Base-by-base conservation (phyloP, 176 grass and related monocot species). In the Poa annua region DNA sequence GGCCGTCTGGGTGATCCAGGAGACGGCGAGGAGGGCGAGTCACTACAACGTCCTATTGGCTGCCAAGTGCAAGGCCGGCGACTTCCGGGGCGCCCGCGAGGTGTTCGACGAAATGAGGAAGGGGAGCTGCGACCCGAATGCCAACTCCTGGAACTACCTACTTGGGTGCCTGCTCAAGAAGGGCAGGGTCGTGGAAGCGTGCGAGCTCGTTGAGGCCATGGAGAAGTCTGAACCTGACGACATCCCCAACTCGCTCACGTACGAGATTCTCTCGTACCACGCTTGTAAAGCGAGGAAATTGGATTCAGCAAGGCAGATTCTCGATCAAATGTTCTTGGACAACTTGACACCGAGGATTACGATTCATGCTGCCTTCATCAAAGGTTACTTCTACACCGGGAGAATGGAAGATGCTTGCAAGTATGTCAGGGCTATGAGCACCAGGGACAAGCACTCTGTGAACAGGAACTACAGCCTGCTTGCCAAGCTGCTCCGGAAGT, bases 401-500 rank as follows among this genome's bases (percentile, higher is more conserved):
- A 81, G 85, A 62, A 76, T 55, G 5, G 82, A 89, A 52, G 92
- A 95, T 87, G 88, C 90, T 22, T 80, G 72, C 16, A 75, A 80
- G 15, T 98, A 98, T 86, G 85, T 93, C 35, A 50, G 64, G 26
- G 85, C 63, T 74, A 95, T 88, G 92, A 95, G 82, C 60, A 51
- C 62, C 22, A 91, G 74, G 87, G 92, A 93, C 74, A 88, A 67
- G 32, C 88, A 44, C 55, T 91, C 96, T 0, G 35, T 36, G 15
- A 95, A 98, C 67, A 82, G 82, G 77, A 95, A 95, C 86, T 98
- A 91, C 89, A 93, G 90, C 74, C 72, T 91, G 67, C 85, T 98
- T 3, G 77, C 80, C 24, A 93, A 85, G 26, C 89, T 98, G 53
- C 75, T 91, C 7, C 56, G 36, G 42, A 87, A 41, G 50, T 84